Base-by-base conservation (phyloP, 2,329 filamentous ascomycete genomes). In the Arthrobotrys musiformis region DNA sequence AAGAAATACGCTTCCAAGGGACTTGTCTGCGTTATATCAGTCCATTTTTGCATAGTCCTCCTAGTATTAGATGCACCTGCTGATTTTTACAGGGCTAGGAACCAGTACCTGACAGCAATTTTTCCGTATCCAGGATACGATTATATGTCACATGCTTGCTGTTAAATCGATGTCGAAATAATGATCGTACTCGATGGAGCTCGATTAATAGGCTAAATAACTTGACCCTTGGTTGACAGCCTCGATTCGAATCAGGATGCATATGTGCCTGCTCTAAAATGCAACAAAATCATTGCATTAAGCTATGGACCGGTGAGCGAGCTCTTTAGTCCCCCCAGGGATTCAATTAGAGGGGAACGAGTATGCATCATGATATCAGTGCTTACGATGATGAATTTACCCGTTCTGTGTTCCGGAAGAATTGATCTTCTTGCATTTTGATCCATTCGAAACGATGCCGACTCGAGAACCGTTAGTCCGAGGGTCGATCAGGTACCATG, bases 131-230 rank as follows among this genome's bases (percentile, higher is more conserved):
- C 33, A 50, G 63, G 63, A 46, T 68, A 46, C n/a, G 9, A 54
- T 28, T 33, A 15, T 13, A 61, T 30, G 35, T 44, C 56, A 42
- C 56, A 61, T 56, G 56, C 35, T 28, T 6, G 52, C 28, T 19
- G 4, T 61, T 19, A n/a, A n/a, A n/a, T n/a, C n/a, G 35, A 44
- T 26, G 56, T 28, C 8, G 15, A 44, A 61, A 28, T 24, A 24
- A 11, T 48, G 44, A 22, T 48, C 19, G 19, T 19, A 24, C 22
- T 24, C 19, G 8, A 28, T 37, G 50, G 17, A 19, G 11, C 19
- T 17, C n/a, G 19, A 30, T 46, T 40, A 70, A 70, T 40, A 37
- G 67, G 37, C 56, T 70, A 70, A 70, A 70, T 70, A 54, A 37
- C 42, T 54, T 40, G 42, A 33, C 40, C 67, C 67, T 70, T 62